Base-by-base conservation (phyloP, 441 rosid genomes). In the Capsella rubella region DNA sequence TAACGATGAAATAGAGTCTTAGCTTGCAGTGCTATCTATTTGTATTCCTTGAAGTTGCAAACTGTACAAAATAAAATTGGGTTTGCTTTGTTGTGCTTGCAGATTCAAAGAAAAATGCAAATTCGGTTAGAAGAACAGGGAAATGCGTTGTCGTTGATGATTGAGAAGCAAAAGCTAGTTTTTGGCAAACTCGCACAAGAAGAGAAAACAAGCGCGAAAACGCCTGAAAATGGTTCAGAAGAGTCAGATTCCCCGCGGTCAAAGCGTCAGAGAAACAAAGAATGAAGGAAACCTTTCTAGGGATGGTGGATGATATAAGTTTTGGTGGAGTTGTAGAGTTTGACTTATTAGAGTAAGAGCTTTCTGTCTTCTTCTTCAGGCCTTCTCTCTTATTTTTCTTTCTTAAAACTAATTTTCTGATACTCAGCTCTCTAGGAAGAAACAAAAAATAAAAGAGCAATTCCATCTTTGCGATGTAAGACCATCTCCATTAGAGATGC, bases 111-210 rank as follows among this genome's bases (percentile, higher is more conserved):
- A 80, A 92, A 85, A 76, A 76, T 95, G 69, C 99, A 95, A 85
- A 80, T 95, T 73, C 87, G 89, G 46, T 87, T 94, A 78, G 97
- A 94, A 85, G 97, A 94, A 83, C 97, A 94, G 71, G 99, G 99
- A 67, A 89, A 85, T 85, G 74, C 84, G 83, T 87, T 94, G 57
- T 87, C 87, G 74, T 86, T 84, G 96, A 91, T 94, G 95, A 87
- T 94, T 55, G 97, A 94, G 88, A 90, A 91, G 80, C 98, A 91
- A 78, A 87, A 84, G 71, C 80, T 91, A 5, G 93, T 90, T 65
- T 60, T 78, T 13, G 82, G 75, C 78, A 82, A 79, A 85, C 35
- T 8, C 58, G 63, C 71, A 55, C 51, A 77, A 43, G 69, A 49
- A 34, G 76, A 58, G 1, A 59, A 51, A 55, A 27, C 32, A 50